Conservation (phyloP, 345 rosid genomes). For the Corchorus olitorius region DNA sequence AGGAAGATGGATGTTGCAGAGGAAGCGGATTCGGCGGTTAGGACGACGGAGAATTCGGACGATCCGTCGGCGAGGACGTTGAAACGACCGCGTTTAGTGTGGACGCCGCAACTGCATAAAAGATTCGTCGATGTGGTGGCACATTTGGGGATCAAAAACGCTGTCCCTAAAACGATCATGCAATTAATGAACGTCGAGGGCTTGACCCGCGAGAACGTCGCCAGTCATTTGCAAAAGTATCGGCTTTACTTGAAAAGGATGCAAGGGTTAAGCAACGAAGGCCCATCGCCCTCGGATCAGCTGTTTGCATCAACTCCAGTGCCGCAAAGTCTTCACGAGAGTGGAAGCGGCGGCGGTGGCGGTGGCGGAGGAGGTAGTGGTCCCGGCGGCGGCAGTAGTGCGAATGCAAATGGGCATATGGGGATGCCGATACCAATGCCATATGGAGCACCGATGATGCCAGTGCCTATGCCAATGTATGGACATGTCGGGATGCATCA, state of each 20-base stretch:
- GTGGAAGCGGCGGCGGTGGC: slow-evolving; percentile 30
- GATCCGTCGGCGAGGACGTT: slow-evolving; percentile 63
- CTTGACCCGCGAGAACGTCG: slow-evolving; percentile 90
- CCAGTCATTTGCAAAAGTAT: slow-evolving; percentile 92
- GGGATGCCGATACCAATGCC: slow-evolving; percentile 51
- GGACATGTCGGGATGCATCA: slow-evolving; percentile 65
- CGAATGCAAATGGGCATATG: slow-evolving; percentile 34
- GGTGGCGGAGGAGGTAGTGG: slow-evolving; percentile 28
- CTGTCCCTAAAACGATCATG: slow-evolving; percentile 98
- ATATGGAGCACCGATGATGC: slow-evolving; percentile 51
- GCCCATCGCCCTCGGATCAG: slow-evolving; percentile 70
- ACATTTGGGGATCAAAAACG: slow-evolving; percentile 87
- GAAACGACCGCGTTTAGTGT: slow-evolving; percentile 84
- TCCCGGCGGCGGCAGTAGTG: slow-evolving; percentile 7
- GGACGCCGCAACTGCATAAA: slow-evolving; percentile 99
- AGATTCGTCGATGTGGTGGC: slow-evolving; percentile 93
- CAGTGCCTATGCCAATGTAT: slow-evolving; percentile 61
- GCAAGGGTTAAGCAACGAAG: slow-evolving; percentile 72
- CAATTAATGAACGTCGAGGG: slow-evolving; percentile 99
- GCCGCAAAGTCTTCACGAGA: slow-evolving; percentile 65
- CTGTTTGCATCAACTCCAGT: slow-evolving; percentile 76
- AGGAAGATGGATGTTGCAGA: slow-evolving; percentile 56
- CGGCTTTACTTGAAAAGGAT: slow-evolving; percentile 85
- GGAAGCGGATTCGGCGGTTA: slow-evolving; percentile 77
- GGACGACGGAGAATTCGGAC: slow-evolving; percentile 52